Conservation (phyloP, 495 filamentous ascomycete species). For the Penicillium canariense region DNA sequence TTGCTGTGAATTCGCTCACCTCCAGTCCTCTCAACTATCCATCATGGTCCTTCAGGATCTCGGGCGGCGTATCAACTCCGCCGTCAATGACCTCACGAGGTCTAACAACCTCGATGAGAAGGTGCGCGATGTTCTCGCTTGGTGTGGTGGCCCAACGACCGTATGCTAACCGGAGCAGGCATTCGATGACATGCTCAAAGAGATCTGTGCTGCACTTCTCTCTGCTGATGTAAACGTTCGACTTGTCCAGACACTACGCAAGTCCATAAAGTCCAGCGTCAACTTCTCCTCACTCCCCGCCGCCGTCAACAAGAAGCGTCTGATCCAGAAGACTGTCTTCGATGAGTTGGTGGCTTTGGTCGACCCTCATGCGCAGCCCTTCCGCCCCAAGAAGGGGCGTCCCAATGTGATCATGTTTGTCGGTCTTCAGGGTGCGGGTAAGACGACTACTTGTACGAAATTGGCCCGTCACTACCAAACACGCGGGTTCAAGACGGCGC, state of each 20-base stretch:
- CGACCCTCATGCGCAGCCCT: constrained; percentile 91
- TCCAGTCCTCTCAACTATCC: constrained; percentile 11
- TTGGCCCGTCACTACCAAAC: constrained; percentile 92
- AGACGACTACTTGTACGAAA: constrained; percentile 98
- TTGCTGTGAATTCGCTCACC: constrained; percentile 6
- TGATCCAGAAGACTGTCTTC: constrained; percentile 97
- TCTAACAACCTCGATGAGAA: constrained; percentile 94
- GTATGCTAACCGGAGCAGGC: constrained; percentile 53
- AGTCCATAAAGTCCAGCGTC: constrained; percentile 85
- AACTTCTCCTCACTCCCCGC: constrained; percentile 90
- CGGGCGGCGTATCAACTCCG: constrained; percentile 95
- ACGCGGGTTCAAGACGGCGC: constrained; percentile 87
- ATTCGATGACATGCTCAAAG: constrained; percentile 96
- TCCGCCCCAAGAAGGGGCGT: constrained; percentile 96
- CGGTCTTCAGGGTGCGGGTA: constrained; percentile 92
- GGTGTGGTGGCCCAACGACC: not conserved
- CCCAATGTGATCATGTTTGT: constrained; percentile 99
- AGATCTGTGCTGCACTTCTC: constrained; percentile 89
- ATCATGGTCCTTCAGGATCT: constrained; percentile 98
- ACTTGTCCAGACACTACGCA: constrained; percentile 89
- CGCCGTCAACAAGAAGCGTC: constrained; percentile 91
- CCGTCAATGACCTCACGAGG: constrained; percentile 88
- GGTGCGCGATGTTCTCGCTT: constrained; percentile 45
- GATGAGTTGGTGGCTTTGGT: constrained; percentile 95
- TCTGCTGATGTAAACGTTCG: constrained; percentile 96